phyloP scores from a whole-genome alignment of 2,329 filamentous ascomycete species.

The Aspergillus puulaauensis region DNA sequence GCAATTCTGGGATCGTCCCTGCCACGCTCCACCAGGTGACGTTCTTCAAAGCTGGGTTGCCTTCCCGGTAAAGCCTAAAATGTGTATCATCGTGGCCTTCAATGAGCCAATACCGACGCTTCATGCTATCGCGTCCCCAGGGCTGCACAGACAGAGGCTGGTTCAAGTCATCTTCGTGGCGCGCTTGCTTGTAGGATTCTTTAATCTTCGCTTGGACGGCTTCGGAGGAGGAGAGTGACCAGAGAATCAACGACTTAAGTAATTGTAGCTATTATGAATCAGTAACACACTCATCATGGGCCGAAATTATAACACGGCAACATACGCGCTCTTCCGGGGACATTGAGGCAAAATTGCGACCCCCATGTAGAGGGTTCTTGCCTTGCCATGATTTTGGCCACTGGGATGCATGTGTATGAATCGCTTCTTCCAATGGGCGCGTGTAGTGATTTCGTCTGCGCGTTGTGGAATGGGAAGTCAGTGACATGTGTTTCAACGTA shows the following conservation, averaged over 20 bases:
- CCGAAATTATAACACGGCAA: conserved; percentile 10
- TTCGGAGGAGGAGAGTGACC: conserved; percentile 88
- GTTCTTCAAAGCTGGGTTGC: conserved; percentile 73
- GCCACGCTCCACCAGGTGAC: conserved; percentile 93
- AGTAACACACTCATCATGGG: conserved; percentile 3
- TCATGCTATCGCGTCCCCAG: conserved; percentile 87
- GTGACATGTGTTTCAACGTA: conserved; percentile 23
- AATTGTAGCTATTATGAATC: conserved; percentile 66
- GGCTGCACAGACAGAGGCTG: conserved; percentile 86
- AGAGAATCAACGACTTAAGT: conserved; percentile 78
- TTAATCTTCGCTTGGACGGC: conserved; percentile 77
- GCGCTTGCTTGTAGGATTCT: conserved; percentile 81
- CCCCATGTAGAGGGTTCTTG: conserved; percentile 78
- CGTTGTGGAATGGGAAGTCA: conserved; percentile 22
- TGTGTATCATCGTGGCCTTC: conserved; percentile 92
- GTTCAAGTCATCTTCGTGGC: conserved; percentile 75
- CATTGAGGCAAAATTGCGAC: conserved; percentile 80
- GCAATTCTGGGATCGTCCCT: conserved; percentile 83
- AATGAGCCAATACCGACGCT: conserved; percentile 88
- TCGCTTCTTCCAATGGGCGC: conserved; percentile 89
- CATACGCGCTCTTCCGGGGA: conserved; percentile 75
- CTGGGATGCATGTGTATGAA: conserved; percentile 79
- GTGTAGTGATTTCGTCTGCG: conserved; percentile 85
- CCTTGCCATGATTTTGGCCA: conserved; percentile 84
- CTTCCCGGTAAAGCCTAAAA: conserved; percentile 92